A percentile compares a stretch with the other conserved stretches of the same genome.
Conservation (phyloP, 345 rosid genomes). For the Citrus mangshanensis region DNA sequence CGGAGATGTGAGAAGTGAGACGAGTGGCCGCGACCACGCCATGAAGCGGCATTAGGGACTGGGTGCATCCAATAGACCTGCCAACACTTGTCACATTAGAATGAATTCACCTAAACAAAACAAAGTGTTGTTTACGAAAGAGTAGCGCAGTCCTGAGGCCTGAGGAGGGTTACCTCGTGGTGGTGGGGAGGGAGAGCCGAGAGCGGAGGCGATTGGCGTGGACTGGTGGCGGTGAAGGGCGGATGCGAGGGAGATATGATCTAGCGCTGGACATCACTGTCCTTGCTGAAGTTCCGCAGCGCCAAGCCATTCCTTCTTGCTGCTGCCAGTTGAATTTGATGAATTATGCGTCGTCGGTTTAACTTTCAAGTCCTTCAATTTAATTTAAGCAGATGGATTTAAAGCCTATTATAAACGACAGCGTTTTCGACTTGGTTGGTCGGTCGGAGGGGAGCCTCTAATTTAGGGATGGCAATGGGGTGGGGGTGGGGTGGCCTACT, state of each 20-base stretch:
- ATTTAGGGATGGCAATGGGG: no score
- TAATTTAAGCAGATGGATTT: background rate
- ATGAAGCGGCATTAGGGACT: slow-evolving; percentile 28
- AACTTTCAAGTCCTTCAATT: no score
- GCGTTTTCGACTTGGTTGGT: background rate
- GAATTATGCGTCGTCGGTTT: no score
- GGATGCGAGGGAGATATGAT: slow-evolving; percentile 18
- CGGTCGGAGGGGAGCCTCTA: no score
- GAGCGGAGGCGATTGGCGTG: slow-evolving; percentile 4
- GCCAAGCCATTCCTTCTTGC: slow-evolving; percentile 23
- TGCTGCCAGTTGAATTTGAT: background rate
- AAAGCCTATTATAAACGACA: background rate
- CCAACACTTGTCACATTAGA: background rate
- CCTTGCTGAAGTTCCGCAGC: slow-evolving; percentile 22
- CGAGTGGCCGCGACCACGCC: slow-evolving; percentile 22
- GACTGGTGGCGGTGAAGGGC: slow-evolving; percentile 8
- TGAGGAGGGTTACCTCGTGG: slow-evolving; percentile 6
- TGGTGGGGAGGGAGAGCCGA: slow-evolving; percentile 21
- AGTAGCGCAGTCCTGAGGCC: background rate
- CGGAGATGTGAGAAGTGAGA: slow-evolving; percentile 25
- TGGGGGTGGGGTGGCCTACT: no score
- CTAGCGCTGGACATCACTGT: slow-evolving; percentile 19
- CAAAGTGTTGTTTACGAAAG: no score
- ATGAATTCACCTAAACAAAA: background rate
- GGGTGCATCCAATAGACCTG: slow-evolving; percentile 24